These are phyloP conservation scores for Ephemerocybe angulata DNA, from an alignment of 768 basidiomycete genomes.

Conservation along the genomic window DNA sequence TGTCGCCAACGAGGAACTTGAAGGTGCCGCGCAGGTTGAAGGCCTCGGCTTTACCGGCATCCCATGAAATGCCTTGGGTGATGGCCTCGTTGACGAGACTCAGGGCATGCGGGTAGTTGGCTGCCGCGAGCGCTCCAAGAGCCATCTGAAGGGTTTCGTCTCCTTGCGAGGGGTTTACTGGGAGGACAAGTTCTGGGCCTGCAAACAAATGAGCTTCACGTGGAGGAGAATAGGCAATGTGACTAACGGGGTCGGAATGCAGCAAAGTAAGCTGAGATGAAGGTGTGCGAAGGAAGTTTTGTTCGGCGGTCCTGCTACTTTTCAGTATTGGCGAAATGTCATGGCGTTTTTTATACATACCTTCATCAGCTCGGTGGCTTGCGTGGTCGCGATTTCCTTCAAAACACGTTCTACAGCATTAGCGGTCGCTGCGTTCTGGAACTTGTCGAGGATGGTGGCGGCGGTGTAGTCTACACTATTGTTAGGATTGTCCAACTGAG, in stretches of 20 bases:
- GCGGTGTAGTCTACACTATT: conserved; percentile 79
- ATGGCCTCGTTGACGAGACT: conserved; percentile 81
- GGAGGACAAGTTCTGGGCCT: conserved; percentile 70
- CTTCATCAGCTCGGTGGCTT: conserved; percentile 67
- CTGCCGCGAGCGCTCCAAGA: conserved; percentile 77
- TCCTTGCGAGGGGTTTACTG: conserved; percentile 71
- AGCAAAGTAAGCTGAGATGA: conserved; percentile 93
- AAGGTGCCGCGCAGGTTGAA: conserved; percentile 93
- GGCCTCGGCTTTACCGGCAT: conserved; percentile 77
- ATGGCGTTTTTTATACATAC: too few relatives aligned
- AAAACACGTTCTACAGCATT: conserved; percentile 88
- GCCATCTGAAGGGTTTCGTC: conserved; percentile 81
- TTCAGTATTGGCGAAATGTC: too few relatives aligned
- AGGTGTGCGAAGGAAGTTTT: conserved; percentile 82
- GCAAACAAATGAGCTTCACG: not conserved
- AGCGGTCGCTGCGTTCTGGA: conserved; percentile 77
- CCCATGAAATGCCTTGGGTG: conserved; percentile 79
- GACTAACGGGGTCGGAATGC: conserved; percentile 87
- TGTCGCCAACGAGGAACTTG: conserved; percentile 92
- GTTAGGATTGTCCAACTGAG: not conserved
- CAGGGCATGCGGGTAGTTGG: conserved; percentile 80
- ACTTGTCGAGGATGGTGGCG: conserved; percentile 91
- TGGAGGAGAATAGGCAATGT: not conserved
- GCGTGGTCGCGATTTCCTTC: conserved; percentile 71
- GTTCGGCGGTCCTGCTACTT: conserved; percentile 77